Evolutionary conservation across 106 monocot species (phyloP), one percentile per base, ranked within the genome.

Genomic region (Dendrobium officinale): DNA sequence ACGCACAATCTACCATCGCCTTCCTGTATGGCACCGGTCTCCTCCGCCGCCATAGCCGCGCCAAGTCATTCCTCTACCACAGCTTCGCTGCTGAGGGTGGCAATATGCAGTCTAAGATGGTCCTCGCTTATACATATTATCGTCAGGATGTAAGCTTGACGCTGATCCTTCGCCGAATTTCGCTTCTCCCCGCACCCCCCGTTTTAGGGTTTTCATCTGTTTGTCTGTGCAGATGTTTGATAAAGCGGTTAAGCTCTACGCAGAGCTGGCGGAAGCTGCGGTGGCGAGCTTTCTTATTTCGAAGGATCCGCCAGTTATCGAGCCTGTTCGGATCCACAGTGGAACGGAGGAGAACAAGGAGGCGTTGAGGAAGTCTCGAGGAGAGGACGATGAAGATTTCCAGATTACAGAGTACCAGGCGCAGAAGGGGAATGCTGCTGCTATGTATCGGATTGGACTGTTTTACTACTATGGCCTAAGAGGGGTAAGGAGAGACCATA

Each of bases 361-460:
- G 11, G 91, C 81, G 0, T 58, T 99, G 75, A 85, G 91, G 64
- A 99, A 91, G 79, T 99, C 85, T 1, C 88, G 91, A 5, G 98
- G 98, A 9, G 95, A 99, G 77, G 95, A 93, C 5, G 91, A 93
- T 68, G 95, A 99, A 24, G 98, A 91, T 42, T 99, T 95, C 45
- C 98, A 95, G 80, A 95, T 99, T 76, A 88, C 80, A 16, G 95
- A 99, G 84, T 95, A 93, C 80, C 95, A 93, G 84, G 98, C 98
- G 3, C 79, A 84, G 77, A 90, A 88, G 78, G 92, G 98, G 3
- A 92, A 91, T 78, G 82, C 91, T 26, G 84, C 40, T 42, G 80
- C 91, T 2, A 99, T 95, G 92, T 87, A 89, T 83, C 84, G 82
- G 43, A 85, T 99, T 40, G 98, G 95, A 9, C 54, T 95, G 79